A percentile compares a stretch with the other conserved stretches of the same genome.
These are phyloP conservation scores for Neofusicoccum cordaticola DNA, from an alignment of 2,329 filamentous ascomycete species.

Conservation along the genomic window DNA sequence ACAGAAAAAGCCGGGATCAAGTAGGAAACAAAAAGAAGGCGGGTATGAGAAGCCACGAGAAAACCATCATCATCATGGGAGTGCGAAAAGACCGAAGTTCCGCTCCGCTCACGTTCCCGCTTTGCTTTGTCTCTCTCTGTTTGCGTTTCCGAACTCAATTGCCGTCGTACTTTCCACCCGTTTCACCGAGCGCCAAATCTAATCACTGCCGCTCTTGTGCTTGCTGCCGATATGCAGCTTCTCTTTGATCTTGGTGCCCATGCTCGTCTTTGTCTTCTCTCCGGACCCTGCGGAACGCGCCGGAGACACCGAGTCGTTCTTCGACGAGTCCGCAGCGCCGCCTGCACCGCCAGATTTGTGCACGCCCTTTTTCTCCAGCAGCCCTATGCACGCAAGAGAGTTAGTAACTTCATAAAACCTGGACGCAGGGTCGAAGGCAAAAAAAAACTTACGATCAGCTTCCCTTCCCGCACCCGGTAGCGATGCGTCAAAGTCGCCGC, in stretches of 20 bases:
- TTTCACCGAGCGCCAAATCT: background rate
- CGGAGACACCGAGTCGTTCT: constrained; percentile 18
- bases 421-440: background rate
- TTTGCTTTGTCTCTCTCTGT: no score
- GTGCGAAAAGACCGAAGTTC: no score
- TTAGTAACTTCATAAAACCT: background rate
- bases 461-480: constrained; percentile 64
- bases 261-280: constrained; percentile 47
- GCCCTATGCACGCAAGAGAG: constrained; percentile 37
- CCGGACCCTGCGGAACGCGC: constrained; percentile 22
- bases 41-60: no score
- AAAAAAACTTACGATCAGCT: constrained; percentile 56
- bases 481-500: constrained; percentile 61
- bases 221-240: constrained; percentile 56
- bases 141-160: background rate
- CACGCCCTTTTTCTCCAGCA: constrained; percentile 55
- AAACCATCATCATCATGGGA: no score
- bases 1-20: no score
- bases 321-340: constrained; percentile 10
- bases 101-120: no score
- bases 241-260: constrained; percentile 66
- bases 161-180: background rate
- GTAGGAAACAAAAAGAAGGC: no score
- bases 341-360: constrained; percentile 28
- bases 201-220: background rate